Evolutionary conservation across 2,329 filamentous ascomycete species (phyloP).

Genomic region (Venturia oleaginea): DNA sequence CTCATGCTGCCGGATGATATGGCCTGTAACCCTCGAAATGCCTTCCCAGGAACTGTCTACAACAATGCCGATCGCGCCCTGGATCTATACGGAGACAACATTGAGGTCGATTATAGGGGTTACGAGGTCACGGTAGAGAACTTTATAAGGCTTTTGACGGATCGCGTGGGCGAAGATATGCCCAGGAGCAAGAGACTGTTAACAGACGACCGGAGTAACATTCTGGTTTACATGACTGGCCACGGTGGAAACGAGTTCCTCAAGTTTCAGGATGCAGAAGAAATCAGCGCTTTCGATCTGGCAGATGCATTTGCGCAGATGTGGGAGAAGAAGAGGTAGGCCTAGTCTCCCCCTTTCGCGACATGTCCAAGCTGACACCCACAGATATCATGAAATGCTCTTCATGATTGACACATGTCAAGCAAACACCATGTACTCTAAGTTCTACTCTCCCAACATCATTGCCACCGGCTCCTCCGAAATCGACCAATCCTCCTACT

Average conservation of each 20-base stretch:
- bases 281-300: conserved; percentile 92
- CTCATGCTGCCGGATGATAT: conserved; percentile 99
- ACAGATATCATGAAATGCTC: conserved; percentile 85
- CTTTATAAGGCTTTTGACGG: conserved; percentile 90
- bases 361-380: not conserved
- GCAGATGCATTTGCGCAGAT: conserved; percentile 98
- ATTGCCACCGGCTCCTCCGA: conserved; percentile 95
- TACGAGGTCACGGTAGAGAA: conserved; percentile 99
- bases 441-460: conserved; percentile 96
- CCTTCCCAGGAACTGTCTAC: conserved; percentile 95
- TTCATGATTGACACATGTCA: conserved; percentile 99
- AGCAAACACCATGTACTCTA: conserved; percentile 98
- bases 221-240: conserved; percentile 98
- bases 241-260: conserved; percentile 96
- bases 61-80: conserved; percentile 94
- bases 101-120: conserved; percentile 95
- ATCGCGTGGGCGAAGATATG: conserved; percentile 89
- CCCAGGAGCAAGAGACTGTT: conserved; percentile 87
- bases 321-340: conserved; percentile 97
- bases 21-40: conserved; percentile 97
- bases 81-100: conserved; percentile 95
- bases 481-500: conserved; percentile 93
- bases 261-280: conserved; percentile 96
- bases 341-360: not conserved
- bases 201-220: conserved; percentile 92